Base-by-base conservation (phyloP, 495 filamentous ascomycete genomes). In the Hypoxylon fuscum region DNA sequence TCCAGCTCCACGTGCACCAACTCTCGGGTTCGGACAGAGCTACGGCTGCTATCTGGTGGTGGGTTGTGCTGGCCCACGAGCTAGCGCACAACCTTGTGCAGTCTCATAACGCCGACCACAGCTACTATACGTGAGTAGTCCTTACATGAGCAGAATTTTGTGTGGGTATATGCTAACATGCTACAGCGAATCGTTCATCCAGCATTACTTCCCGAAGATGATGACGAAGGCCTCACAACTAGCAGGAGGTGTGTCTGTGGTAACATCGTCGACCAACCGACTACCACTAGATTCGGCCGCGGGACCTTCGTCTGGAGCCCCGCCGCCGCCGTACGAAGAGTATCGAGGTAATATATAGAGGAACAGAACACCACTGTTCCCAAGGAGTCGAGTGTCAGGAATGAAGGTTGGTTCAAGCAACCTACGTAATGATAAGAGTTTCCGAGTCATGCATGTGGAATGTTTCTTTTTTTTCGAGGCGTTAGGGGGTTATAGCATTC, bases 1-100 rank as follows among this genome's bases (percentile, higher is more conserved):
- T 88, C 46, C 85, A 93, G 64, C 73, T 96, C 23, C 95, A 98
- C 72, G 75, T 82, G 48, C 70, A 72, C 22, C 68, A 78, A 35
- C 45, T 67, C 18, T 62, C 68, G 7, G 62, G 32, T 18, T 71
- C 79, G 40, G 81, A 77, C 41, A 83, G 71, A 70, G 80, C 80
- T 4, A 86, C 93, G 34, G 91, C 93, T 1, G 71, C 87, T 31
- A 83, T 89, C 6, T 96, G 93, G 77, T 98, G 95, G 95, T 97
- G 88, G 84, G 88, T 97, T 41, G 89, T 90, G 11, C 68, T 96
- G 56, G 93, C 91, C 43, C 95, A 98, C 74, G 95, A 98, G 76
- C 72, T 98, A 64, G 93, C 96, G 43, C 95, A 98, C 74, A 98
- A 98, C 69, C 72, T 98, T 27, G 90, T 96, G 10, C 77, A 74